A percentile compares a stretch with the other conserved stretches of the same genome.
Conservation (phyloP, 2,329 filamentous ascomycete genomes). For the Xylariaceae sp. region DNA sequence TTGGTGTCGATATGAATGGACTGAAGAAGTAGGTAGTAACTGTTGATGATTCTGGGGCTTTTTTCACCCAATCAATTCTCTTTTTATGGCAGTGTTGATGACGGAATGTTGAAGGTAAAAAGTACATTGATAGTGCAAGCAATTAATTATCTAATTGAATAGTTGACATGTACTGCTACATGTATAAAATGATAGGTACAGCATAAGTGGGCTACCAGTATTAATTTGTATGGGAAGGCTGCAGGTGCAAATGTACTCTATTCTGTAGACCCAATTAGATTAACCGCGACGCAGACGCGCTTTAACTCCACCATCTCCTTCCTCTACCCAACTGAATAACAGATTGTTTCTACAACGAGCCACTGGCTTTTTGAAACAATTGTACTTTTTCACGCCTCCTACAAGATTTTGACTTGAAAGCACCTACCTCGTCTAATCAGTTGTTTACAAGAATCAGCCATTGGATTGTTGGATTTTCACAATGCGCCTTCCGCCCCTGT, state of each 20-base stretch:
- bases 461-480: constrained; percentile 12
- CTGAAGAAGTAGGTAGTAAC: background rate
- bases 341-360: background rate
- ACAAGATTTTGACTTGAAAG: background rate
- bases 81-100: background rate
- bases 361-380: background rate
- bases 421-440: too few relatives aligned
- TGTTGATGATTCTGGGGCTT: background rate
- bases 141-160: too few relatives aligned
- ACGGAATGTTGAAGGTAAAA: background rate
- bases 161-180: background rate
- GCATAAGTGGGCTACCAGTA: background rate
- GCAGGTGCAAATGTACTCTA: too few relatives aligned
- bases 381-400: background rate
- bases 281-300: constrained; percentile 25
- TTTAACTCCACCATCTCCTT: background rate
- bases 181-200: background rate
- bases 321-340: constrained; percentile 12
- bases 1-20: background rate
- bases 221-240: too few relatives aligned
- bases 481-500: constrained; percentile 34
- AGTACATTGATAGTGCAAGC: constrained; percentile 16
- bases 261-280: too few relatives aligned
- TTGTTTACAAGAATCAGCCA: too few relatives aligned
- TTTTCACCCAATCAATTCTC: background rate